Conservation (phyloP, 192 early-diverging fungal genomes). For the Umbelopsis sp. region DNA sequence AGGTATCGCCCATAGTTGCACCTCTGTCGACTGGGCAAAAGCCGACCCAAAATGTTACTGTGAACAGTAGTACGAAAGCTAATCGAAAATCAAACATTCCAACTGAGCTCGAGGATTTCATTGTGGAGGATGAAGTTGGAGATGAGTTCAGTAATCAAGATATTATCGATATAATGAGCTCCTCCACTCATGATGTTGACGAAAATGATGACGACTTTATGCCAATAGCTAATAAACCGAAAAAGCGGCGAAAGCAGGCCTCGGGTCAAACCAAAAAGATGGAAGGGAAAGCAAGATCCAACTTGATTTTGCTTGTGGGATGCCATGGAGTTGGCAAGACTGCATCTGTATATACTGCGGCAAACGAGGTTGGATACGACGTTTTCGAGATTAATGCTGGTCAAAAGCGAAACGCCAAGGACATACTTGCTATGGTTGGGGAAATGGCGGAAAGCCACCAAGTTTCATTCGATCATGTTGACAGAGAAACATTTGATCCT, state of each 20-base stretch:
- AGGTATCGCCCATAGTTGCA: slow-evolving; percentile 23
- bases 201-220: slow-evolving; percentile 1
- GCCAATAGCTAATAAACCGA: not conserved
- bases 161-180: not conserved
- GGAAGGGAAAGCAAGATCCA: slow-evolving; percentile 23
- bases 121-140: not conserved
- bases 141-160: not conserved
- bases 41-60: not conserved
- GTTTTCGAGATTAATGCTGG: slow-evolving; percentile 78
- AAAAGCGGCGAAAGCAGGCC: not conserved
- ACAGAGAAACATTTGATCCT: slow-evolving; percentile 6
- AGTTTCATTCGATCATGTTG: slow-evolving; percentile 48
- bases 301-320: slow-evolving; percentile 67
- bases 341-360: slow-evolving; percentile 70
- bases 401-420: slow-evolving; percentile 67
- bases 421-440: slow-evolving; percentile 61
- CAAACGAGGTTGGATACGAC: slow-evolving; percentile 70
- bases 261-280: not conserved
- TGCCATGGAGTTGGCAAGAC: slow-evolving; percentile 74
- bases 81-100: slow-evolving; percentile 1
- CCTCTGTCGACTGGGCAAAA: not conserved
- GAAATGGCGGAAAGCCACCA: slow-evolving; percentile 78
- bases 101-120: slow-evolving; percentile 1
- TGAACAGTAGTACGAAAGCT: not conserved
- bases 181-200: not conserved